A percentile compares a stretch with the other conserved stretches of the same genome.
These are phyloP conservation scores for Copromyces sp. DNA, from an alignment of 495 filamentous ascomycete genomes.

Conservation along the genomic window DNA sequence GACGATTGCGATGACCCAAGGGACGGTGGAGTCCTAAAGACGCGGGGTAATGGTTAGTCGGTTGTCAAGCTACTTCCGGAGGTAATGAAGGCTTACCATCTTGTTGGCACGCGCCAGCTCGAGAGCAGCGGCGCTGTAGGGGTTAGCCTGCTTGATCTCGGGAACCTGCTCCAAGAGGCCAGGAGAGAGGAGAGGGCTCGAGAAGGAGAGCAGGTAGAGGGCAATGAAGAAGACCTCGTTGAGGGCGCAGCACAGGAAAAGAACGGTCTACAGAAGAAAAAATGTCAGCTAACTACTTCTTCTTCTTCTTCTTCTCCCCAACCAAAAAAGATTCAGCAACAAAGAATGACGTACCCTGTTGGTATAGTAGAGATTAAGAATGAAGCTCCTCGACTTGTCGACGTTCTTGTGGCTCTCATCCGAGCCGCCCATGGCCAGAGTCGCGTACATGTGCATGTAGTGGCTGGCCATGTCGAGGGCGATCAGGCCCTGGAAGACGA, in stretches of 20 bases:
- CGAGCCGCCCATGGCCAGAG: conserved; percentile 66
- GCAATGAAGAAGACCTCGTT: conserved; percentile 98
- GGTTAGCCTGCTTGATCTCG: conserved; percentile 54
- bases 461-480: conserved; percentile 87
- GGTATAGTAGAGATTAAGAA: conserved; percentile 91
- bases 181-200: conserved; percentile 72
- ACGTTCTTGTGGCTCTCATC: conserved; percentile 89
- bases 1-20: conserved; percentile 80
- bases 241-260: conserved; percentile 80
- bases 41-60: background rate
- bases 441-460: conserved; percentile 98
- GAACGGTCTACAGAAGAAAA: conserved; percentile 52
- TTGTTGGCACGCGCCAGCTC: conserved; percentile 90
- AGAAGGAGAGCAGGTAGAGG: conserved; percentile 95
- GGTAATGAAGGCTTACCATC: conserved; percentile 53
- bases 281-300: conserved; percentile 7
- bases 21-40: conserved; percentile 40
- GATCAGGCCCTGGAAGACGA: conserved; percentile 89
- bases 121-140: conserved; percentile 83
- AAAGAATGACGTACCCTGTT: conserved; percentile 60
- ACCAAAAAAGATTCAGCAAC: background rate
- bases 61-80: background rate
- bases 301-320: conserved; percentile 1
- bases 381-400: conserved; percentile 62
- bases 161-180: conserved; percentile 53